Evolutionary conservation across 768 basidiomycete genomes (phyloP), one percentile per base, ranked within the genome.

Genomic region (Mycena albidolilacea): DNA sequence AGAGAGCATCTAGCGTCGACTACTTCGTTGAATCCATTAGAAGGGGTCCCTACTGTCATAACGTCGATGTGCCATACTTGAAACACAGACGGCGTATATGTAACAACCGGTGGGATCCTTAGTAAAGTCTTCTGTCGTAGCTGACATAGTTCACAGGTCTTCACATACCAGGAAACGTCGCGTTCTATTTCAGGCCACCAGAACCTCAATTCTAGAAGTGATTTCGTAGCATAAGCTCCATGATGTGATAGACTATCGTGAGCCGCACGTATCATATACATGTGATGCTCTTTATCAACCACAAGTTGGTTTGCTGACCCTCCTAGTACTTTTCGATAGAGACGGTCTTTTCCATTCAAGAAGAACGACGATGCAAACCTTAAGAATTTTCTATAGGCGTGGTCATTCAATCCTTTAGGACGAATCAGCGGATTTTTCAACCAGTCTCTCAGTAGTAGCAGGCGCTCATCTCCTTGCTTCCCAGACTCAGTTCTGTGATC

Each of bases 301-400:
- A 70, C 69, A 5, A 70, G 46, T 50, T 50, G 21, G 19, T 64
- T 44, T 0, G 46, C 23, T 15, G 44, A 14, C 7, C 37, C 35
- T 9, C n/a, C 4, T 54, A 66, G 7, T 5, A 10, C 74, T 77
- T 79, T 46, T 73, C 71, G 54, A 77, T 74, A n/a, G 67, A 74
- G 46, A 77, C 79, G 19, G 55, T 69, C 66, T 76, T 73, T 6
- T 76, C 14, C 7, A 72, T 69, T 30, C 75, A 71, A 38, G 78
- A 81, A 23, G 79, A 68, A 8, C 71, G 69, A 0, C 77, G 77
- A 0, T 71, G 50, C 62, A 52, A 0, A 77, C 23, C 68, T 84
- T 80, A 71, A 81, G 83, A 11, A 77, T 30, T 66, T n/a, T 81
- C 30, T 30, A 30, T 30, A 30, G 30, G 30, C 30, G 30, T 30